Evolutionary conservation across 2,329 filamentous ascomycete genomes (phyloP).

Genomic region (Coniochaeta sp.): DNA sequence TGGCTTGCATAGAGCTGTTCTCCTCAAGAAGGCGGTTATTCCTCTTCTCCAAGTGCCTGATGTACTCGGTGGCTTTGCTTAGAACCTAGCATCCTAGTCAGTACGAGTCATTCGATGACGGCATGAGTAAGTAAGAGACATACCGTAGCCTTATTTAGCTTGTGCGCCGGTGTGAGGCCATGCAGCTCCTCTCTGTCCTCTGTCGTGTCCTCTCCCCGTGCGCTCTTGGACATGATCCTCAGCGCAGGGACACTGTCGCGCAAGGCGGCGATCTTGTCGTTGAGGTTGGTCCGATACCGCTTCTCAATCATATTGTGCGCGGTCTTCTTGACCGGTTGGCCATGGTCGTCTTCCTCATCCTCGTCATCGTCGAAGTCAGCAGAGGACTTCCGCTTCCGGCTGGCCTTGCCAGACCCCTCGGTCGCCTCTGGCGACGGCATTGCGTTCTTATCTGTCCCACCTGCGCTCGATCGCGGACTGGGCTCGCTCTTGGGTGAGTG

Average conservation of each 20-base stretch:
- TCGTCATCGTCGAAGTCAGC: conserved; percentile 54
- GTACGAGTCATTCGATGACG: conserved; percentile 10
- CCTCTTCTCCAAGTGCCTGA: conserved; percentile 84
- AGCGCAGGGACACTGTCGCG: conserved; percentile 88
- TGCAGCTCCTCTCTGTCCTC: conserved; percentile 76
- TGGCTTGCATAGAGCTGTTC: conserved; percentile 69
- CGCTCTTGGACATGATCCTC: conserved; percentile 72
- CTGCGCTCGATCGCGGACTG: conserved; percentile 49
- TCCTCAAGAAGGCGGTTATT: conserved; percentile 79
- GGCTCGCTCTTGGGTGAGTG: conserved; percentile 50
- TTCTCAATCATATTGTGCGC: conserved; percentile 99
- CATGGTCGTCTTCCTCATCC: conserved; percentile 51
- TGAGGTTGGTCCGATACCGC: conserved; percentile 89
- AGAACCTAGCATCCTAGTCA: conserved; percentile 46
- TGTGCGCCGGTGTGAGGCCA: conserved; percentile 80
- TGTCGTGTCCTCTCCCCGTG: conserved; percentile 58
- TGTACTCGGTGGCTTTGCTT: conserved; percentile 94
- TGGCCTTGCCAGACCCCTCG: conserved; percentile 33
- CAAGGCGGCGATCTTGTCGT: conserved; percentile 91
- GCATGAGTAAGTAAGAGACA: conserved; percentile 2
- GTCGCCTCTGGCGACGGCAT: conserved; percentile 54
- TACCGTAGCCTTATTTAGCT: conserved; percentile 94
- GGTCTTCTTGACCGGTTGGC: conserved; percentile 69
- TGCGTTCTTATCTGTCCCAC: conserved; percentile 32
- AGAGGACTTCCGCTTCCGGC: conserved; percentile 65